phyloP scores from a whole-genome alignment of 140 eudicot genomes.

The Senecio squalidus region DNA sequence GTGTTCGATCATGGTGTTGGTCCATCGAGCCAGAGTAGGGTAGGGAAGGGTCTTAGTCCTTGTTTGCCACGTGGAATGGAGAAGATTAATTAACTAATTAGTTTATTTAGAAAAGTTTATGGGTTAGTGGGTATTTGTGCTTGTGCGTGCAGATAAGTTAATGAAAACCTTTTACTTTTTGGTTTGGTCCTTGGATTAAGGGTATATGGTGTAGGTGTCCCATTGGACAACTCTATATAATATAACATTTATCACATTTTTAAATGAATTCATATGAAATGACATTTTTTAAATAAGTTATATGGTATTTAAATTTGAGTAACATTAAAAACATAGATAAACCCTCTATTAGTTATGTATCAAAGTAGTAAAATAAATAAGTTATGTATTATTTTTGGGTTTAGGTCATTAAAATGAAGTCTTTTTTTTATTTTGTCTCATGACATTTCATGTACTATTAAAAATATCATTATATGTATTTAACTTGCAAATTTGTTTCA shows the following conservation, averaged over 20 bases:
- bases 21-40: conserved; percentile 5
- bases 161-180: conserved; percentile 32
- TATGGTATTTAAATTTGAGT: neutral
- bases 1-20: conserved; percentile 32
- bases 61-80: conserved; percentile 30
- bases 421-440: no score
- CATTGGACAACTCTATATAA: no score
- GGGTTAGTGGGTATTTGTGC: conserved; percentile 34
- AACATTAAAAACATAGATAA: no score
- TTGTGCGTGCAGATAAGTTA: conserved; percentile 54
- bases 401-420: no score
- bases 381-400: neutral
- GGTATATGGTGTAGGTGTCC: neutral
- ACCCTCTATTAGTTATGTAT: no score
- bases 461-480: no score
- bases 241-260: no score
- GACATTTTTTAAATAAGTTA: no score
- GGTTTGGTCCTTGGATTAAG: conserved; percentile 16
- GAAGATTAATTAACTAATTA: neutral
- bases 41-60: neutral
- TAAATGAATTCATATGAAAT: no score
- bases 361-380: no score
- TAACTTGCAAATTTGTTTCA: no score
- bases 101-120: conserved; percentile 4
- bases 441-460: no score